Evolutionary conservation across 306 rosid genomes (phyloP), one percentile per base, ranked within the genome.

Genomic region (Cercis canadensis): DNA sequence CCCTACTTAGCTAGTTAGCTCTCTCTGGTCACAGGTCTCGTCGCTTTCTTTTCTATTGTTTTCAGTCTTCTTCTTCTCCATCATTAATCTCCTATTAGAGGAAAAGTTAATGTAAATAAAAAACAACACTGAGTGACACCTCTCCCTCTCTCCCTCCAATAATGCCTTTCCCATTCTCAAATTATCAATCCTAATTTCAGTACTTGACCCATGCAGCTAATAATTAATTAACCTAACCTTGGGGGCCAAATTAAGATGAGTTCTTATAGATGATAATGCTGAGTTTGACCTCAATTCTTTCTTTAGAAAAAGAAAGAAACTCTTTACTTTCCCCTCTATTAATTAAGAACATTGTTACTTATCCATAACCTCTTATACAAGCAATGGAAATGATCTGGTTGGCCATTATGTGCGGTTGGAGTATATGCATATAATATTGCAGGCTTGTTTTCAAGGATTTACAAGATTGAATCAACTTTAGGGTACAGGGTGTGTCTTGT

Each of bases 351-450:
- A 57, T 7, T 45, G 43, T 14, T 65, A 10, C 62, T 57, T 57
- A 57, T 76, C 51, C 34, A 47, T 60, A 57, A 16, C 33, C 81
- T 82, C 55, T 82, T 65, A 21, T 40, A 40, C 59, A 74, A 77
- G 81, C 73, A 72, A 44, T 61, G 70, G 78, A 57, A 75, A 81
- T 78, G 55, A 82, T 82, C 66, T 56, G 86, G 92, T 84, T 84
- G 80, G 89, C 92, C 89, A 87, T 81, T 79, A 59, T 44, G 75
- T 60, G 79, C 37, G 72, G 77, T 19, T 47, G 79, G 74, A 84
- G 29, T 24, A 24, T 24, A 67, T 71, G 82, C 19, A 57, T 69
- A 72, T 34, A 57, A 69, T 18, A 57, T 67, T 65, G 29, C 44
- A 53, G 64, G 36, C 46, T 33, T 47, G 57, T 24, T 72, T 69